Base-by-base conservation (phyloP, 495 filamentous ascomycete genomes). In the Penicillium taxi region DNA sequence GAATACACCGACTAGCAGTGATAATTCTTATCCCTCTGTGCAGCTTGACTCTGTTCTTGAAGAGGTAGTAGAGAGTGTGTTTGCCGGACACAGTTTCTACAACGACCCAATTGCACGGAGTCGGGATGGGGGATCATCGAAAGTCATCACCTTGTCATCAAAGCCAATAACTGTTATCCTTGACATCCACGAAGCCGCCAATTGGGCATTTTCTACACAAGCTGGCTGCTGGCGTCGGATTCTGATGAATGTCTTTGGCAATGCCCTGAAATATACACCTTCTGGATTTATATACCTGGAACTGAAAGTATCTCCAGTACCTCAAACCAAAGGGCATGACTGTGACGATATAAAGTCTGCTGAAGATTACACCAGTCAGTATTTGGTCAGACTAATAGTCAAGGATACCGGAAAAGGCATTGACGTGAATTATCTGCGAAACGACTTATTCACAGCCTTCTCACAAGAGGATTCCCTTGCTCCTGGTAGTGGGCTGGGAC, bases 401-500 rank as follows among this genome's bases (percentile, higher is more conserved):
- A 67, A 66, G 19, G 81, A 85, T 39, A 79, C 80, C 1, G 81
- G 81, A 6, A 69, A 69, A 22, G 83, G 83, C 6, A 86, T 88
- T 35, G 69, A 68, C 0, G 48, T 70, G 5, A 71, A 47, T 6
- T 60, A 44, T 38, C 24, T 86, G 25, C 70, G 74, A 11, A 73
- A 78, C 22, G 63, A 70, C 14, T 48, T 85, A 1, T 88, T 80
- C 53, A 77, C 67, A 4, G 78, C 82, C 0, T 88, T 86, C 44
- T 67, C 67, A 2, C 83, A 88, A 40, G 82, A 86, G 46, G 69
- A 85, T 39, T 53, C 66, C 1, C 62, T 84, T 15, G 65, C 71
- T 0, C 63, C 74, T 6, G 83, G 83, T n/a, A 80, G 78, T 11
- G 82, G 83, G 5, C 64, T 84, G 3, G 81, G 81, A 0, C 63